Evolutionary conservation across 2,329 filamentous ascomycete genomes (phyloP), one percentile per base, ranked within the genome.

Genomic region (Botryotinia calthae): DNA sequence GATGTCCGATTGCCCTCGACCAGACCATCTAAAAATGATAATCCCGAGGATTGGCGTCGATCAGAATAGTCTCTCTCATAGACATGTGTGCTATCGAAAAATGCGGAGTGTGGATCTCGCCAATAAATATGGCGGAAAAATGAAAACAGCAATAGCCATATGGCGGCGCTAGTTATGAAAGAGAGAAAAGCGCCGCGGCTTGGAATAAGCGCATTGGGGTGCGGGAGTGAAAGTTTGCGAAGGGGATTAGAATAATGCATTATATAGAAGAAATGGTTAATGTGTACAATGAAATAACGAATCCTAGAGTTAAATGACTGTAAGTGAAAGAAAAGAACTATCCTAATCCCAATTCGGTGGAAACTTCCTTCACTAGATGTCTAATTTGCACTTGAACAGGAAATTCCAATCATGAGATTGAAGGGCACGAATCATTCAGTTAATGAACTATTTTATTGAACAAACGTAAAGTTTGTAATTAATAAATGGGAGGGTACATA

Each of bases 81-180:
- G 18, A 75, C 73, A 37, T 73, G 73, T 14, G 72, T 70, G 8
- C 54, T 70, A 31, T 72, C 44, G 46, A 77, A 77, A 58, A 77
- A 77, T 22, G 73, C 72, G 8, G 73, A 76, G 34, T 75, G 73
- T 6, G 76, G 76, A 58, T 77, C 74, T 46, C 76, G 74, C 72
- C 76, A 77, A 56, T 71, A 77, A 46, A 66, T 28, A 20, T 70
- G 46, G 46, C 46, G 46, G 14, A 70, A 73, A 54, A 74, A 76
- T 18, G 51, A 10, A 42, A 73, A 73, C 25, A 67, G 22, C 10
- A 73, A 28, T 14, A 74, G 71, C 73, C 73, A 74, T 46, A 54
- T 20, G 34, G 25, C 25, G n/a, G 28, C 37, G 28, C 37, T 34
- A 12, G 40, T 42, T 5, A 59, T 20, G n/a, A 70, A 61, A 7